A percentile compares a stretch with the other conserved stretches of the same genome.
Conservation (phyloP, 78 protist species). For the Dictyostelium citrinum region DNA sequence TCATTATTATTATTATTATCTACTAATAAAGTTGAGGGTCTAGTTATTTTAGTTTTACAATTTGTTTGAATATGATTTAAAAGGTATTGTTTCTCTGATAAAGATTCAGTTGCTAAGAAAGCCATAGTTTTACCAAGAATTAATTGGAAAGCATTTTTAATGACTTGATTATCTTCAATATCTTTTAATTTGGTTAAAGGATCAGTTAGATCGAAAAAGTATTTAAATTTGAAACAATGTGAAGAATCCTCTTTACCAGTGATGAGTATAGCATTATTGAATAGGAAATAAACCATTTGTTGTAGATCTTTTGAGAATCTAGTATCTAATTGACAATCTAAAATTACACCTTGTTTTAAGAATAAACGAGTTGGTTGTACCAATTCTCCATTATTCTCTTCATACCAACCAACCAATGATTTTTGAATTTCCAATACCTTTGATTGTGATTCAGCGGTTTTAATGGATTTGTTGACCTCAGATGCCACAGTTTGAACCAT, state of each 20-base stretch:
- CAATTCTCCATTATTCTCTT: neutral
- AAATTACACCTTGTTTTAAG: slow-evolving; percentile 35
- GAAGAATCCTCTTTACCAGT: neutral
- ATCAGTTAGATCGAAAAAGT: slow-evolving; percentile 24
- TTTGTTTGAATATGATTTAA: slow-evolving; percentile 11
- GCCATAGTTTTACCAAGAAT: slow-evolving; percentile 19
- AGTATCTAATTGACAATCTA: slow-evolving; percentile 31
- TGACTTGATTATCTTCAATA: slow-evolving; percentile 43
- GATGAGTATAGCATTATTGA: slow-evolving; percentile 36
- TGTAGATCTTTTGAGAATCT: slow-evolving; percentile 34
- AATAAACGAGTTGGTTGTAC: slow-evolving; percentile 48
- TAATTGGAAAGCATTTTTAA: slow-evolving; percentile 46
- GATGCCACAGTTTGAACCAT: slow-evolving; percentile 27
- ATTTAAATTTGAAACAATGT: slow-evolving; percentile 23
- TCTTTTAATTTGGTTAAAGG: slow-evolving; percentile 18
- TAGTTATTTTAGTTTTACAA: neutral
- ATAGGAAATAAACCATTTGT: slow-evolving; percentile 6
- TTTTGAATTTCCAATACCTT: slow-evolving; percentile 57
- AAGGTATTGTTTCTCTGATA: neutral
- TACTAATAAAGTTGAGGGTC: neutral
- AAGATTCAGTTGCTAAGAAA: slow-evolving; percentile 13
- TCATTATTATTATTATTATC: neutral
- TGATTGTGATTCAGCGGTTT: slow-evolving; percentile 61
- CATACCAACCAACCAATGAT: slow-evolving; percentile 35
- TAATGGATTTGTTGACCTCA: slow-evolving; percentile 20